Conservation (phyloP, 1,139 yeast species). For the Geotrichum europaeum region DNA sequence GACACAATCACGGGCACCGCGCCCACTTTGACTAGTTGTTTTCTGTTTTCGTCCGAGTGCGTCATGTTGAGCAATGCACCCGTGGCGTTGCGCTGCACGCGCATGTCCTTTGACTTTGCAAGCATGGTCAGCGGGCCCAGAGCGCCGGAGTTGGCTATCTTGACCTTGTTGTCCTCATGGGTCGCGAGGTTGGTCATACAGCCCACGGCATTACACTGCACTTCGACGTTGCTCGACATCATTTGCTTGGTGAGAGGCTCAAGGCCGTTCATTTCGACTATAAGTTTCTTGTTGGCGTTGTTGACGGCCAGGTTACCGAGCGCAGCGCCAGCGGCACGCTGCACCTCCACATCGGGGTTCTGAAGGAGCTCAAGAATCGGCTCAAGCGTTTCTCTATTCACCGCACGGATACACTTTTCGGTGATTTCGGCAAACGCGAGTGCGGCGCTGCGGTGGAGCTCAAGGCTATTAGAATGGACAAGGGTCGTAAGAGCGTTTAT, state of each 20-base stretch:
- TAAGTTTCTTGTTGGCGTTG: constrained; percentile 84
- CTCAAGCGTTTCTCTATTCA: constrained; percentile 83
- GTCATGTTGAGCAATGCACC: constrained; percentile 98
- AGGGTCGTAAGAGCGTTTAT: constrained; percentile 83
- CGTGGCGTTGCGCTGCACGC: constrained; percentile 97
- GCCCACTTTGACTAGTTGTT: constrained; percentile 94
- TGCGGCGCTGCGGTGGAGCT: constrained; percentile 94
- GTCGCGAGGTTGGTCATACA: constrained; percentile 97
- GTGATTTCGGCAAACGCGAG: constrained; percentile 98
- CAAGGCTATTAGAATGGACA: constrained; percentile 91
- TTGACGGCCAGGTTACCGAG: constrained; percentile 94
- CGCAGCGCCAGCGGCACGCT: constrained; percentile 98
- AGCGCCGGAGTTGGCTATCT: constrained; percentile 96
- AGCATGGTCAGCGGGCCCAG: constrained; percentile 86
- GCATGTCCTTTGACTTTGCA: constrained; percentile 87
- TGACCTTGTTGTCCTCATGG: constrained; percentile 94
- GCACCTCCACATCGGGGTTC: constrained; percentile 87
- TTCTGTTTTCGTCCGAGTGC: constrained; percentile 93
- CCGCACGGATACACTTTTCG: constrained; percentile 77
- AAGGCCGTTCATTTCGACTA: constrained; percentile 97
- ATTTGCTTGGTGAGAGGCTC: constrained; percentile 94
- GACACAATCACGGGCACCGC: constrained; percentile 96
- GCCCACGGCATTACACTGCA: constrained; percentile 98
- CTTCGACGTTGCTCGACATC: constrained; percentile 96
- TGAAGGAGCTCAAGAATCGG: constrained; percentile 85